These are phyloP conservation scores for Podospora australis DNA, from an alignment of 495 filamentous ascomycete species.

Conservation along the genomic window DNA sequence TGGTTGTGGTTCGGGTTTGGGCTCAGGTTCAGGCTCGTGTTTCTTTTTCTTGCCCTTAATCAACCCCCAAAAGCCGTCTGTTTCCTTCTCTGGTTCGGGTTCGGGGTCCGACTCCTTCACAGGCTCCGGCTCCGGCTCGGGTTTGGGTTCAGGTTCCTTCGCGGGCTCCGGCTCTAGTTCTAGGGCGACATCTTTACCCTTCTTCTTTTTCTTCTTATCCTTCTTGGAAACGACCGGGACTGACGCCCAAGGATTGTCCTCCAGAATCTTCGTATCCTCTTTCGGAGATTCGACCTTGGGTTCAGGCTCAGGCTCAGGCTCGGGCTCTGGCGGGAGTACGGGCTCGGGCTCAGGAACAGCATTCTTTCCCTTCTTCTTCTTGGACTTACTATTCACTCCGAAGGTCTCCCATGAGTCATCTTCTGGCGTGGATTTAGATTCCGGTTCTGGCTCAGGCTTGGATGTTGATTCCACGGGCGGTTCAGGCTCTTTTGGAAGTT, in stretches of 20 bases:
- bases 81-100: conserved; percentile 6
- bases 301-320: conserved; percentile 14
- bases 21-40: conserved; percentile 15
- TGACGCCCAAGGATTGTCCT: conserved; percentile 22
- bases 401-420: conserved; percentile 19
- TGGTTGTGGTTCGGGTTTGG: conserved; percentile 6
- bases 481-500: conserved; percentile 13
- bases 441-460: conserved; percentile 22
- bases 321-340: conserved; percentile 14
- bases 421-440: conserved; percentile 24
- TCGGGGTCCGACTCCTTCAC: conserved; percentile 10
- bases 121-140: conserved; percentile 7
- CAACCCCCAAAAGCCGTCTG: conserved; percentile 1
- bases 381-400: conserved; percentile 27
- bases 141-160: conserved; percentile 11
- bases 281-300: conserved; percentile 8
- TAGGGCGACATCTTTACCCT: conserved; percentile 5
- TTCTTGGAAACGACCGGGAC: conserved; percentile 18
- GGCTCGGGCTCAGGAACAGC: conserved; percentile 5
- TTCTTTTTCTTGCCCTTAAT: not conserved
- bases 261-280: not conserved
- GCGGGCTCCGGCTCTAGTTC: conserved; percentile 12
- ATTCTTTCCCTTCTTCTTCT: conserved; percentile 23
- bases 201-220: conserved; percentile 30
- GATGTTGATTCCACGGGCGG: conserved; percentile 19